phyloP scores from a whole-genome alignment of 2,329 filamentous ascomycete genomes.

The Colletotrichum caudatum region DNA sequence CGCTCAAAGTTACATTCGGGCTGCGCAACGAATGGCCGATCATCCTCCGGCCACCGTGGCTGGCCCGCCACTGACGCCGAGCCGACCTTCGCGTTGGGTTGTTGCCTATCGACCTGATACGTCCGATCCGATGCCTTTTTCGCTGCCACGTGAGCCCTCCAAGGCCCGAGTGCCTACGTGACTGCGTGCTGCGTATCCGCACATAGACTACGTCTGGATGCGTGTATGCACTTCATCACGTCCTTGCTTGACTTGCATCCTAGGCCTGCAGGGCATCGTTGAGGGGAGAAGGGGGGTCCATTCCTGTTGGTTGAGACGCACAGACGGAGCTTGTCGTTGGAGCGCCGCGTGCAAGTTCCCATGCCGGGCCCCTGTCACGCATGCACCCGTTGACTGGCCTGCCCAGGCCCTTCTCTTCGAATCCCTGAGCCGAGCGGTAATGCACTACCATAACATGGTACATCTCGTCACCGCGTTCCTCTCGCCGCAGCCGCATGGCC shows the following conservation, averaged over 20 bases:
- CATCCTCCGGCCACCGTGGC: slow-evolving; percentile 27
- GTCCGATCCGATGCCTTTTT: slow-evolving; percentile 33
- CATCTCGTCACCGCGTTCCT: slow-evolving; percentile 37
- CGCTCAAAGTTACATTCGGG: slow-evolving; percentile 23
- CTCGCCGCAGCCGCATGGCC: slow-evolving; percentile 33
- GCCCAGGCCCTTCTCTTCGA: slow-evolving; percentile 20
- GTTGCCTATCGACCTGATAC: slow-evolving; percentile 34
- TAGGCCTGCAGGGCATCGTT: slow-evolving; percentile 34
- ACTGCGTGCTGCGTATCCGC: slow-evolving; percentile 7
- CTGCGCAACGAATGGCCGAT: slow-evolving; percentile 24
- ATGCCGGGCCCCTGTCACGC: slow-evolving; percentile 26
- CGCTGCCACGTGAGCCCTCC: slow-evolving; percentile 34
- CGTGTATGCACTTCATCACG: slow-evolving; percentile 22
- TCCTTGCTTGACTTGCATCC: slow-evolving; percentile 39
- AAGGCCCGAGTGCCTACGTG: slow-evolving; percentile 5
- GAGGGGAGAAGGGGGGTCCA: slow-evolving; percentile 23
- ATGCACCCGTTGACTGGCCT: slow-evolving; percentile 26
- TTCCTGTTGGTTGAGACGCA: slow-evolving; percentile 41
- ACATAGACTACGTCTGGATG: slow-evolving; percentile 2
- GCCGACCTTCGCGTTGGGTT: slow-evolving; percentile 32
- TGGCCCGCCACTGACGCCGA: slow-evolving; percentile 21
- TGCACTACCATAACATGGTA: slow-evolving; percentile 22
- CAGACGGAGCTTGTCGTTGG: slow-evolving; percentile 39
- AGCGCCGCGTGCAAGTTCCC: slow-evolving; percentile 35
- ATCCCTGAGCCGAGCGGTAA: slow-evolving; percentile 40